Conservation (phyloP, 257 asterid species). For the Galeopsis tetrahit region DNA sequence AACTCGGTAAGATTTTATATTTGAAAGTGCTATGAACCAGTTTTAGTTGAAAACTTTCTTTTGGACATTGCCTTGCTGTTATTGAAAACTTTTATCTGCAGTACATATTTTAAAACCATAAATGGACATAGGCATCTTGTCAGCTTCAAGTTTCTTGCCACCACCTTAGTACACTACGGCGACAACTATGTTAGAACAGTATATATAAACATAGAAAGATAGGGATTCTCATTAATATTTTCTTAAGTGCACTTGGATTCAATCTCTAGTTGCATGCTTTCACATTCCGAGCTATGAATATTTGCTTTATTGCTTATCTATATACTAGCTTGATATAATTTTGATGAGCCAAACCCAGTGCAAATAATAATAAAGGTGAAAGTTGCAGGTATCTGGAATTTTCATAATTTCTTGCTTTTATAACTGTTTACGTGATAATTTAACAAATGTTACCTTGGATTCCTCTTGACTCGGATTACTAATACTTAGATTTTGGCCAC, state of each 20-base stretch:
- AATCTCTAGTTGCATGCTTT: constrained; percentile 16
- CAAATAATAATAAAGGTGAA: background rate
- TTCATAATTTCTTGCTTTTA: background rate
- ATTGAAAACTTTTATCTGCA: background rate
- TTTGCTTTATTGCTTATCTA: background rate
- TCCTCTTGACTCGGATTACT: background rate
- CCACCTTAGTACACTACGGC: background rate
- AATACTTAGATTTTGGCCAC: constrained; percentile 4
- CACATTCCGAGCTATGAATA: background rate
- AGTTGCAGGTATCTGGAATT: constrained; percentile 3
- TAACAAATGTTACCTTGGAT: background rate
- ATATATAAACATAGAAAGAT: constrained; percentile 11
- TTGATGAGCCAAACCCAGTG: background rate
- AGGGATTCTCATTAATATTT: constrained; percentile 2
- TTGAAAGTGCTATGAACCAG: constrained; percentile 22
- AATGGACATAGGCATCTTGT: constrained; percentile 4
- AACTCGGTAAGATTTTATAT: constrained; percentile 59
- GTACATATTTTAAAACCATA: constrained; percentile 10
- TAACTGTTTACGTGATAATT: background rate
- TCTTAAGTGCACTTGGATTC: background rate
- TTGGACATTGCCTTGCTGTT: background rate
- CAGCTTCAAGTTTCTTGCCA: constrained; percentile 20
- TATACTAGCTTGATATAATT: constrained; percentile 1
- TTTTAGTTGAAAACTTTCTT: constrained; percentile 8
- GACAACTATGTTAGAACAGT: background rate